Evolutionary conservation across 208 protist genomes (phyloP), one percentile per base, ranked within the genome.

Genomic region (Crithidia brevicula): DNA sequence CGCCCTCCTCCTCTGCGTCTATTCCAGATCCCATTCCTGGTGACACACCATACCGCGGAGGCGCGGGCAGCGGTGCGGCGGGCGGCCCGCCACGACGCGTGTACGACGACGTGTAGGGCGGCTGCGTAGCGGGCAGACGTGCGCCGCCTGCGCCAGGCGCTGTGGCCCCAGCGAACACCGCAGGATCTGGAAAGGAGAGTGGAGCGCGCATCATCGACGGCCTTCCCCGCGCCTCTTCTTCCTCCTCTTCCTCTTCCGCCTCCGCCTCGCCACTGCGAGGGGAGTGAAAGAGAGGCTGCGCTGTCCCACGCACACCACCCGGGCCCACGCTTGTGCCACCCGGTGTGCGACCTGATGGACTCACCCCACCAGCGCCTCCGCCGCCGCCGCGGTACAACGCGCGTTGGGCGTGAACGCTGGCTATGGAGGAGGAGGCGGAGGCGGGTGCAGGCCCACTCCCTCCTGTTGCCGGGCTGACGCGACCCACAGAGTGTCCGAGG

Each of bases 131-230:
- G 13, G 52, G 33, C 18, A 23, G 16, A 49, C 11, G 43, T 4
- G 18, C 16, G 36, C 20, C 28, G 16, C 10, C 51, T 28, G 23
- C 27, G n/a, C 11, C 50, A 30, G 33, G 11, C 10, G 46, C 45
- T 15, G 38, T 22, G 15, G 23, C 15, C 20, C 25, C 3, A n/a
- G 42, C 31, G 20, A n/a, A 8, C 1, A 31, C n/a, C 18, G 52
- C 45, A 4, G 54, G 54, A 10, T 31, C 42, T 8, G 69, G 38
- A 9, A 62, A 25, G 11, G 62, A n/a, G n/a, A 59, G 50, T 8
- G 40, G 30, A 16, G 53, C 54, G 11, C 45, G 63, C 18, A n/a
- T 30, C 30, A 60, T 59, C 15, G 70, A 76, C 27, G 62, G 57
- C 30, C 52, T 60, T 7, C 54, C 46, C n/a, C 36, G 70, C 13